phyloP scores from a whole-genome alignment of 495 filamentous ascomycete species.

The Aspergillus incahuasiensis region DNA sequence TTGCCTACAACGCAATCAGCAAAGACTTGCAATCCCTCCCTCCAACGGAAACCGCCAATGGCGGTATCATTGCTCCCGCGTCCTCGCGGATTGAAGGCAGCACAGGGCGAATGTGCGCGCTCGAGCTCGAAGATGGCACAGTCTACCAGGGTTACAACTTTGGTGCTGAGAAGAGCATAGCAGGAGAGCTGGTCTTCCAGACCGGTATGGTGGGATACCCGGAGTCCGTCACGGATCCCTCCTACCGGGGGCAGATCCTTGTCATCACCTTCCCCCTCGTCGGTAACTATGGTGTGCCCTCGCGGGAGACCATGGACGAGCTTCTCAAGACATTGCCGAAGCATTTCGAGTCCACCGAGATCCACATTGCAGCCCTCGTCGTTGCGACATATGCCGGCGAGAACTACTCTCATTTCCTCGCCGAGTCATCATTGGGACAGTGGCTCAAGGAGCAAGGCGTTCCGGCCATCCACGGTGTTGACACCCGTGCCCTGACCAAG shows the following conservation, averaged over 20 bases:
- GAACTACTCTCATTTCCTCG: conserved; percentile 90
- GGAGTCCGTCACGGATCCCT: conserved; percentile 89
- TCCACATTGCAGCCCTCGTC: conserved; percentile 88
- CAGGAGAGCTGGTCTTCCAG: conserved; percentile 97
- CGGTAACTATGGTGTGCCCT: conserved; percentile 94
- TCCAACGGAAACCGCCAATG: conserved; percentile 31
- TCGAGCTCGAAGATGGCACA: conserved; percentile 87
- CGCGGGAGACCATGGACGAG: conserved; percentile 73
- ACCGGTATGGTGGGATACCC: conserved; percentile 99
- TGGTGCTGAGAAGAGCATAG: conserved; percentile 83
- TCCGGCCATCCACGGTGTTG: conserved; percentile 94
- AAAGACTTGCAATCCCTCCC: conserved; percentile 32
- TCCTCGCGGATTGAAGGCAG: conserved; percentile 37
- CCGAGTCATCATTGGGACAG: conserved; percentile 78
- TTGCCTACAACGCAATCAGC: conserved; percentile 29
- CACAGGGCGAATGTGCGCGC: conserved; percentile 59
- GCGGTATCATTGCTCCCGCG: conserved; percentile 48
- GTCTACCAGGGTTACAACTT: conserved; percentile 93
- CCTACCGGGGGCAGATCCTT: conserved; percentile 87
- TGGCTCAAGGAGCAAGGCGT: conserved; percentile 96
- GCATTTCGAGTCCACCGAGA: conserved; percentile 85
- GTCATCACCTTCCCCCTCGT: conserved; percentile 88
- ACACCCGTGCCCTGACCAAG: conserved; percentile 92
- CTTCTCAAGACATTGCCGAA: conserved; percentile 79
- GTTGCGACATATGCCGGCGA: conserved; percentile 89